Evolutionary conservation across 805 yeast species (phyloP).

Genomic region (Saccharomyces mikatae): DNA sequence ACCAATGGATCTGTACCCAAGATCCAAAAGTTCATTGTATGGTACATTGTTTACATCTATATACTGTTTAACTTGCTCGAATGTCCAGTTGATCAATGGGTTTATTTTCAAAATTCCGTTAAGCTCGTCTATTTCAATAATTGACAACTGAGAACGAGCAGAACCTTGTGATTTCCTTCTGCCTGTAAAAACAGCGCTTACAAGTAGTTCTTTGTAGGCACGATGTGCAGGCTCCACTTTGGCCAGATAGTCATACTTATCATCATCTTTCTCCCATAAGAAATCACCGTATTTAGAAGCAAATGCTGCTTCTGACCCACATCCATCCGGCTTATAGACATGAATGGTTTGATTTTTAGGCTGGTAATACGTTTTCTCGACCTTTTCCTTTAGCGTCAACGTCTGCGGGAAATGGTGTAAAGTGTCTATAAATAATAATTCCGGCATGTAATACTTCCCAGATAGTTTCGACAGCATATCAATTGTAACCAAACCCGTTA

Average conservation of each 20-base stretch:
- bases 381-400: slow-evolving; percentile 54
- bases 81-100: slow-evolving; percentile 80
- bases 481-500: slow-evolving; percentile 81
- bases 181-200: slow-evolving; percentile 87
- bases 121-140: slow-evolving; percentile 65
- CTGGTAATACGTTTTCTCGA: slow-evolving; percentile 45
- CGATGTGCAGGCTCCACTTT: slow-evolving; percentile 90
- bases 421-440: slow-evolving; percentile 81
- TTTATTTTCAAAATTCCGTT: slow-evolving; percentile 76
- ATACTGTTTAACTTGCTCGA: slow-evolving; percentile 61
- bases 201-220: slow-evolving; percentile 64
- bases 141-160: slow-evolving; percentile 59
- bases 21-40: slow-evolving; percentile 71
- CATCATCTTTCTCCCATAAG: slow-evolving; percentile 78
- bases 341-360: slow-evolving; percentile 38
- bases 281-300: slow-evolving; percentile 59
- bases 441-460: slow-evolving; percentile 32
- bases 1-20: slow-evolving; percentile 87
- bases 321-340: slow-evolving; percentile 58
- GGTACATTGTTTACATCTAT: slow-evolving; percentile 69
- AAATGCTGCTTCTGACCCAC: slow-evolving; percentile 54
- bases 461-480: slow-evolving; percentile 64
- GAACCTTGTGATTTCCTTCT: slow-evolving; percentile 89
- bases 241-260: slow-evolving; percentile 72
- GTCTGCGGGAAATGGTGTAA: slow-evolving; percentile 95